Conservation (phyloP, 352 stramenopile species). For the Globisporangium sylvaticum region DNA sequence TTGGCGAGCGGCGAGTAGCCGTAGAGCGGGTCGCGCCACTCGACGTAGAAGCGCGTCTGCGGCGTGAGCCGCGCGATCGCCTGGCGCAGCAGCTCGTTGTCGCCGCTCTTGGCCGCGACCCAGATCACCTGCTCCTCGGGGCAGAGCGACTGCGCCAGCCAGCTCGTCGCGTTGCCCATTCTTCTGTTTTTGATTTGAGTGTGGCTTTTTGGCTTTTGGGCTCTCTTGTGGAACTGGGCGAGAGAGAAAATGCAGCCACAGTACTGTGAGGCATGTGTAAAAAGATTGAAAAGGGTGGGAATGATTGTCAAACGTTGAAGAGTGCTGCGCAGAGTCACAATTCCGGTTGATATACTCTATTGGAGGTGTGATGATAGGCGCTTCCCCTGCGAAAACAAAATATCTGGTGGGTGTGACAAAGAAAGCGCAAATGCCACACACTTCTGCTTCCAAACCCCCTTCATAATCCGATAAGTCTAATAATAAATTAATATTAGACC, state of each 20-base stretch:
- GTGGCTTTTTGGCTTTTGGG: background rate
- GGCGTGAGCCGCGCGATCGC: slow-evolving; percentile 51
- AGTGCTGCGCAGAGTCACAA: background rate
- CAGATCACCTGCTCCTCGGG: slow-evolving; percentile 75
- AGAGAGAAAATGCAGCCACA: background rate
- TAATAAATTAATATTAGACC: background rate
- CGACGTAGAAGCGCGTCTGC: slow-evolving; percentile 56
- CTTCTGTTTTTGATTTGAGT: background rate
- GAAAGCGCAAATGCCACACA: background rate
- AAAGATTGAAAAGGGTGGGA: background rate
- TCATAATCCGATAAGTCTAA: background rate
- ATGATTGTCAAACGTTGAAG: background rate
- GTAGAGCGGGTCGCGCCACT: slow-evolving; percentile 64
- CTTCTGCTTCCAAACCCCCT: background rate
- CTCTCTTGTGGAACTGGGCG: background rate
- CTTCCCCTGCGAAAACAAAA: background rate
- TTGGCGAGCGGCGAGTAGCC: slow-evolving; percentile 66
- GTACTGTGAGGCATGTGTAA: background rate
- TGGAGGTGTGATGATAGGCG: background rate
- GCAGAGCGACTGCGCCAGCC: slow-evolving; percentile 65
- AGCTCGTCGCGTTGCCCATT: slow-evolving; percentile 78
- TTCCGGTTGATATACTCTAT: background rate
- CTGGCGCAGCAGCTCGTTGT: slow-evolving; percentile 42
- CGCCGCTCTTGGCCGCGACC: slow-evolving; percentile 69
- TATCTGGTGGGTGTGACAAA: background rate